These are phyloP conservation scores for Paecilomyces variotii DNA, from an alignment of 2,329 filamentous ascomycete species.

Conservation along the genomic window DNA sequence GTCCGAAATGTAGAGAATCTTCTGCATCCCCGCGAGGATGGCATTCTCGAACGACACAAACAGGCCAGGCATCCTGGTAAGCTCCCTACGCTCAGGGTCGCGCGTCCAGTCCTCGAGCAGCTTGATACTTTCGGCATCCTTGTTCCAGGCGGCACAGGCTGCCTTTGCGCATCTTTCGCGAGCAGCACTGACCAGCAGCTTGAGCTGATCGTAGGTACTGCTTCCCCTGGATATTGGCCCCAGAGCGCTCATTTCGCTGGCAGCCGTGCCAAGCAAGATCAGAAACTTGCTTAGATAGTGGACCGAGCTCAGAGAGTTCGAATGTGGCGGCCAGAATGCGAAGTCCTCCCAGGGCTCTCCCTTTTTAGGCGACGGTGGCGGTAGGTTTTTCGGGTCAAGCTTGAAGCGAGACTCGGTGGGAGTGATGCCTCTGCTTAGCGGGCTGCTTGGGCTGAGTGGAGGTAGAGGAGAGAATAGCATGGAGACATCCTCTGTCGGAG, in stretches of 20 bases:
- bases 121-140: conserved; percentile 87
- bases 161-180: conserved; percentile 81
- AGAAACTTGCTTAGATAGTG: conserved; percentile 81
- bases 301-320: conserved; percentile 86
- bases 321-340: conserved; percentile 91
- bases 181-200: conserved; percentile 64
- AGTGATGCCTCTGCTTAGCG: conserved; percentile 45
- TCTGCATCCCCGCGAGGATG: conserved; percentile 80
- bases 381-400: conserved; percentile 68
- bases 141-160: conserved; percentile 84
- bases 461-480: conserved; percentile 75
- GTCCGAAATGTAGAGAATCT: conserved; percentile 87
- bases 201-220: conserved; percentile 62
- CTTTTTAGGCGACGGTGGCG: conserved; percentile 64
- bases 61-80: conserved; percentile 82
- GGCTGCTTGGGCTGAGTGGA: conserved; percentile 57
- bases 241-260: conserved; percentile 75
- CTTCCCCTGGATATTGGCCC: conserved; percentile 53
- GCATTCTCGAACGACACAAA: conserved; percentile 81
- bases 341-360: conserved; percentile 89
- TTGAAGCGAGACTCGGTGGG: conserved; percentile 66
- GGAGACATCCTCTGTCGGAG: conserved; percentile 85
- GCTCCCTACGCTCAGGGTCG: conserved; percentile 69
- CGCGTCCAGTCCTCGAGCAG: conserved; percentile 90
- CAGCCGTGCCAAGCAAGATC: conserved; percentile 73